Evolutionary conservation across 2,329 filamentous ascomycete genomes (phyloP), one percentile per base, ranked within the genome.

Genomic region (Fusarium sp.): DNA sequence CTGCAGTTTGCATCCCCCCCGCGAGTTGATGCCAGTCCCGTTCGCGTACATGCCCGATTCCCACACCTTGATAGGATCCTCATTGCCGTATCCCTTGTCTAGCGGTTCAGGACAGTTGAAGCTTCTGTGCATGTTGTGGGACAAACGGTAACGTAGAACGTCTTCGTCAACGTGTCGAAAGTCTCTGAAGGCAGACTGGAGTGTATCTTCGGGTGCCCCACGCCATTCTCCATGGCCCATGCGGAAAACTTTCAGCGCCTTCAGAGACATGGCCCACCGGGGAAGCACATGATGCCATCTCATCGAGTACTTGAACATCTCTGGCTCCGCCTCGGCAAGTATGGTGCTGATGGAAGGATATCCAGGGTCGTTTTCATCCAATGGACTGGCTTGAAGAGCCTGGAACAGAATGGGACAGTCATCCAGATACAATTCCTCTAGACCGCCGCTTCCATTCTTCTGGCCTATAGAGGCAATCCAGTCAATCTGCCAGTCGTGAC

Each of bases 401-500:
- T 69, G 27, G 51, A 44, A 69, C 2, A 81, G 56, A 27, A 85
- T 83, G 2, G 80, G 77, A 63, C 85, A 87, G 67, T 84, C 77
- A 49, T 86, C 84, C 0, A 87, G 77, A 17, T 83, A 80, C 0
- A 87, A 77, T 53, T 83, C 79, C 20, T 81, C 69, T 1, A 87
- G 78, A 0, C 69, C 59, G 5, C 49, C 49, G 5, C 22, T 60
- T 4, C 57, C 63, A 6, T 67, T 71, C n/a, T 64, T 3, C 4
- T 51, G 36, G 10, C 73, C 78, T 8, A 87, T 79, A 0, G 80
- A 81, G 0, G 83, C 72, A 9, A 88, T 80, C 85, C 85, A 87
- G n/a, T 84, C 82, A 1, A 87, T 72, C 64, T 87, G 85, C 78
- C 81, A 83, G 46, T 86, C 81, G 29, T 86, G 80, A 5, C 80